Evolutionary conservation across 345 rosid species (phyloP).

Genomic region (Ceriops decandra): DNA sequence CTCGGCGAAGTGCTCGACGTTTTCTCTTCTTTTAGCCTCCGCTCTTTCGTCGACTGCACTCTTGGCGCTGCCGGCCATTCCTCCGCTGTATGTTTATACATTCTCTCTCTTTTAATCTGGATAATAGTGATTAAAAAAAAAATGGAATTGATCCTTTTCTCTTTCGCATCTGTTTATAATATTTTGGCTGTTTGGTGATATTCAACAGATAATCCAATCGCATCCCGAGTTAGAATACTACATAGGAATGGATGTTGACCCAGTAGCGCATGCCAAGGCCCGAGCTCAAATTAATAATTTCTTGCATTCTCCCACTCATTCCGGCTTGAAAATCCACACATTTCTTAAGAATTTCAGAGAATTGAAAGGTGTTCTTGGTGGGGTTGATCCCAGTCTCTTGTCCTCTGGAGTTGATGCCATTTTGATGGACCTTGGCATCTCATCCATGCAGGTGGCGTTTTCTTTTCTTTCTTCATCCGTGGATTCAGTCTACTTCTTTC

Average conservation of each 20-base stretch:
- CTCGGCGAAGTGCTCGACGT: conserved; percentile 78
- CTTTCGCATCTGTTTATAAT: background rate
- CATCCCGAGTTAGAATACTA: conserved; percentile 62
- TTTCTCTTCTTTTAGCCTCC: conserved; percentile 48
- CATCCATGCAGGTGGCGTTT: conserved; percentile 85
- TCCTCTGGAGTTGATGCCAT: conserved; percentile 70
- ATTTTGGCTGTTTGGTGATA: background rate
- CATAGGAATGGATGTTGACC: conserved; percentile 93
- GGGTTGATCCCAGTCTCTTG: conserved; percentile 39
- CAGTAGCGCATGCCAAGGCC: conserved; percentile 62
- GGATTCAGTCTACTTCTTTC: background rate
- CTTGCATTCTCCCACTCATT: conserved; percentile 28
- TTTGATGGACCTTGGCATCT: conserved; percentile 94
- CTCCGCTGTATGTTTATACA: conserved; percentile 53
- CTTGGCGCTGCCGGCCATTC: conserved; percentile 94
- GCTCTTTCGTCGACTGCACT: conserved; percentile 81
- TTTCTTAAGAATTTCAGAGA: conserved; percentile 56
- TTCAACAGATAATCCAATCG: conserved; percentile 55
- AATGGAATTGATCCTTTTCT: background rate
- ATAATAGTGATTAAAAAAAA: background rate
- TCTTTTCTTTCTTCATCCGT: background rate
- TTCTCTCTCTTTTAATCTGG: background rate
- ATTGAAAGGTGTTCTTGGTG: conserved; percentile 46
- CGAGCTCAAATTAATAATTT: conserved; percentile 41
- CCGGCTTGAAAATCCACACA: conserved; percentile 43